Evolutionary conservation across 1,284 basidiomycete genomes (phyloP), one percentile per base, ranked within the genome.

Genomic region (Fomitopsis schrenkii): DNA sequence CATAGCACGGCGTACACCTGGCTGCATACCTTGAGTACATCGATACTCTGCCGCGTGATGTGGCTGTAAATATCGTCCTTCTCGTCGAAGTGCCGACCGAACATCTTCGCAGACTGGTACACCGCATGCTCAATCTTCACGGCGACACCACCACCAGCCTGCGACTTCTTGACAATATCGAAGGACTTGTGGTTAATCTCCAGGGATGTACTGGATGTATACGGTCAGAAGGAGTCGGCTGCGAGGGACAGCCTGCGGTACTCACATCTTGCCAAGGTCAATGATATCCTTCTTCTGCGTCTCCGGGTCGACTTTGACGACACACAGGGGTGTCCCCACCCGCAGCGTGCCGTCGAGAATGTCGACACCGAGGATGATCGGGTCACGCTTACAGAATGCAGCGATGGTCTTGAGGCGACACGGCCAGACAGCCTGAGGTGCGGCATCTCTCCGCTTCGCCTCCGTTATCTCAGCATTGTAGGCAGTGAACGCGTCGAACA

Each of bases 51-150:
- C 59, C 97, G 85, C 52, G 93, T 91, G 73, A 99, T 92, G 64
- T 93, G 90, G 63, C 94, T 96, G 59, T 97, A 83, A 45, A 98
- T 75, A 69, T 97, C 95, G 75, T 99, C 97, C 76, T 95, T 94
- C 58, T 98, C 96, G 72, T 97, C 95, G 73, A 99, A 97, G 75
- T 95, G 93, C 61, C 92, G 86, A 7, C 95, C 95, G 71, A 91
- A 97, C 84, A 95, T 93, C 79, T 96, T 97, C 15, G 95, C 89
- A 42, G 93, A 92, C 77, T 98, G 94, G 77, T 99, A 96, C 5
- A 95, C 90, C 1, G 95, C 95, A 72, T 97, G 93, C 75, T 99
- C 97, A 66, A 99, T 98, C 83, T 98, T 98, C 72, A 99, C 94
- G 0, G 97, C 97, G 19, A 98, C 97, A 75, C 97, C 97, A 62